Conservation (phyloP, 805 yeast species). For the Nakazawaea ambrosiae region DNA sequence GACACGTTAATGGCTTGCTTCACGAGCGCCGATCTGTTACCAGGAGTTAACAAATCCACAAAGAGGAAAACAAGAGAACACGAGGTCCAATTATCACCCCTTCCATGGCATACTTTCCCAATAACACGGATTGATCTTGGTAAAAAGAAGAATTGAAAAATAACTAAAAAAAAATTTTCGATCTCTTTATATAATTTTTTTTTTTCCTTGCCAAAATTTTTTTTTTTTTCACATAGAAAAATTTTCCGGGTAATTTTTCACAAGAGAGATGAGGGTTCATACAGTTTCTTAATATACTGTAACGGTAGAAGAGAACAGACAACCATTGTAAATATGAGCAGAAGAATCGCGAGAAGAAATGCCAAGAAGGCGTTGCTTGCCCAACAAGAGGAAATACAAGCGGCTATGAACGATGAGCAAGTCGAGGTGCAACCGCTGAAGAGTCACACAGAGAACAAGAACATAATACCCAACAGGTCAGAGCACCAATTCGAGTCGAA, state of each 20-base stretch:
- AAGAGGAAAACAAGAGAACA: constrained; percentile 14
- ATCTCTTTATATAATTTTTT: neutral
- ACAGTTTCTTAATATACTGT: no score
- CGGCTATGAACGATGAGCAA: neutral
- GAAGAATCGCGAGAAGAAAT: constrained; percentile 26
- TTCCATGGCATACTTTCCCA: constrained; percentile 33
- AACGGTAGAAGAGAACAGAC: no score
- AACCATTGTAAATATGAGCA: constrained; percentile 19
- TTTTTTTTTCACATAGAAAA: no score
- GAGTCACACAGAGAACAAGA: constrained; percentile 2
- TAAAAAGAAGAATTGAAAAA: no score
- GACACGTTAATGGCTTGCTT: constrained; percentile 40
- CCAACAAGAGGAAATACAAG: constrained; percentile 10
- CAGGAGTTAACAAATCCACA: constrained; percentile 11
- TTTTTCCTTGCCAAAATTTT: neutral
- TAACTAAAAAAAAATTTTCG: constrained; percentile 7
- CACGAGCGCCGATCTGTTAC: constrained; percentile 69
- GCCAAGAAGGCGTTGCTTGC: constrained; percentile 16
- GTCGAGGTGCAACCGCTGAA: constrained; percentile 4
- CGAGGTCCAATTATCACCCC: no score
- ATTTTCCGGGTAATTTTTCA: constrained; percentile 5
- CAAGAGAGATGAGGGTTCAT: constrained; percentile 11
- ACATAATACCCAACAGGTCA: constrained; percentile 27
- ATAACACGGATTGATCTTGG: constrained; percentile 44
- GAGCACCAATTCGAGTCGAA: constrained; percentile 26